Evolutionary conservation across 345 rosid genomes (phyloP).

Genomic region (Moricandia arvensis): DNA sequence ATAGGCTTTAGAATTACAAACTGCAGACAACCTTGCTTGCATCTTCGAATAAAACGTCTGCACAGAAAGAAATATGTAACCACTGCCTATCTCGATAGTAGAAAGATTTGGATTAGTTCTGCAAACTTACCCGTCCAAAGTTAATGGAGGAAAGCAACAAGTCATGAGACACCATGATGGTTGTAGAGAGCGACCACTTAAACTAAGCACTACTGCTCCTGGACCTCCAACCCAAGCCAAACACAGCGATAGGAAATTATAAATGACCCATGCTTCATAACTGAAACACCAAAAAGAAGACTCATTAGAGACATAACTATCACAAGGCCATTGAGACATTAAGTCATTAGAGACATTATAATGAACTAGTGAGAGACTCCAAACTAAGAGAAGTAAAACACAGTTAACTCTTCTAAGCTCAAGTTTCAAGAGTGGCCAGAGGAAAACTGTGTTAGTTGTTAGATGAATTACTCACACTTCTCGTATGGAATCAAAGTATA

Average conservation of each 20-base stretch:
- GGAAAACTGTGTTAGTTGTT: neutral
- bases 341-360: no score
- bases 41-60: conserved; percentile 93
- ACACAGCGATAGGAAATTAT: conserved; percentile 82
- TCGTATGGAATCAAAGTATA: conserved; percentile 88
- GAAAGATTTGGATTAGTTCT: no score
- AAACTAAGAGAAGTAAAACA: neutral
- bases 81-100: no score
- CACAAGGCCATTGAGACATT: neutral
- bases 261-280: conserved; percentile 99
- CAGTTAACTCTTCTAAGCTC: neutral
- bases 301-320: neutral
- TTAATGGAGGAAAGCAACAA: conserved; percentile 78
- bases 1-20: conserved; percentile 96
- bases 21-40: conserved; percentile 98
- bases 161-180: conserved; percentile 87
- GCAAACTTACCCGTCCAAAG: conserved; percentile 68
- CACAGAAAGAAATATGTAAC: neutral
- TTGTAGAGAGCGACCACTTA: conserved; percentile 74
- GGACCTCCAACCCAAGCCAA: conserved; percentile 99
- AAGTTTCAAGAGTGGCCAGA: neutral
- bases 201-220: conserved; percentile 90
- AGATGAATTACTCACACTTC: conserved; percentile 72
- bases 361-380: neutral
- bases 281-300: conserved; percentile 48